Percentiles rank a stretch among this genome's conserved stretches.
phyloP scores from a whole-genome alignment of 2,329 filamentous ascomycete species.

The Fusarium scirpi region DNA sequence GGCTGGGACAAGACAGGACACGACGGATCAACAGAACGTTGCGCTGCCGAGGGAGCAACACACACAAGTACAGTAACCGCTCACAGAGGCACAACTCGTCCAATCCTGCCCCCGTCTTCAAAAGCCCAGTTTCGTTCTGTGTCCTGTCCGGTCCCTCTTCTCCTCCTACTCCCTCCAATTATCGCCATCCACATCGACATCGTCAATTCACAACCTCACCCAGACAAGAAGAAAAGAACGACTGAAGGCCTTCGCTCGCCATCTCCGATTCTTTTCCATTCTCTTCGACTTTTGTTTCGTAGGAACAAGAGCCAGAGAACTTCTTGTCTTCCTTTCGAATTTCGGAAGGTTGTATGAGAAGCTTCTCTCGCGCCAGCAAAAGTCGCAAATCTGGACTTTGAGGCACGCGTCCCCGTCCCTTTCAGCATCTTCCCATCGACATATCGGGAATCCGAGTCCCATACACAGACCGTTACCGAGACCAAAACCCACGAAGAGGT shows the following conservation, averaged over 20 bases:
- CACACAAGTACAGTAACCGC: conserved; percentile 23
- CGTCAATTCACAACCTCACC: conserved; percentile 44
- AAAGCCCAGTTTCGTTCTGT: conserved; percentile 55
- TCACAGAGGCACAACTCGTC: conserved; percentile 35
- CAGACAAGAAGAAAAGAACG: conserved; percentile 53
- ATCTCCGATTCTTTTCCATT: conserved; percentile 52
- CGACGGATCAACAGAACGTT: conserved; percentile 38
- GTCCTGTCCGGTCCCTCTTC: conserved; percentile 44
- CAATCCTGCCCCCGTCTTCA: conserved; percentile 54
- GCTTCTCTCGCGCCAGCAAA: conserved; percentile 74
- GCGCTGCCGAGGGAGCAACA: conserved; percentile 39
- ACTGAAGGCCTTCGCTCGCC: conserved; percentile 50
- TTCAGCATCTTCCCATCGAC: conserved; percentile 99
- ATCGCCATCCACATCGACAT: conserved; percentile 52
- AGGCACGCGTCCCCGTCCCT: conserved; percentile 98
- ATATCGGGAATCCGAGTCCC: conserved; percentile 74
- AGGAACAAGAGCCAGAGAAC: conserved; percentile 73
- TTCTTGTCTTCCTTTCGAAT: conserved; percentile 78
- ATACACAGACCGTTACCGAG: conserved; percentile 67
- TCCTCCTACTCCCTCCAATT: conserved; percentile 53
- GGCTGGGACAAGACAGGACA: conserved; percentile 29
- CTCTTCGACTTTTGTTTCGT: conserved; percentile 65
- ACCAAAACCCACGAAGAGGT: conserved; percentile 85
- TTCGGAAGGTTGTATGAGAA: conserved; percentile 73
- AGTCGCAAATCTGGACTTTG: conserved; percentile 99